A percentile compares a stretch with the other conserved stretches of the same genome.
Conservation (phyloP, 2,329 filamentous ascomycete genomes). For the Colletotrichum cordylinicola region DNA sequence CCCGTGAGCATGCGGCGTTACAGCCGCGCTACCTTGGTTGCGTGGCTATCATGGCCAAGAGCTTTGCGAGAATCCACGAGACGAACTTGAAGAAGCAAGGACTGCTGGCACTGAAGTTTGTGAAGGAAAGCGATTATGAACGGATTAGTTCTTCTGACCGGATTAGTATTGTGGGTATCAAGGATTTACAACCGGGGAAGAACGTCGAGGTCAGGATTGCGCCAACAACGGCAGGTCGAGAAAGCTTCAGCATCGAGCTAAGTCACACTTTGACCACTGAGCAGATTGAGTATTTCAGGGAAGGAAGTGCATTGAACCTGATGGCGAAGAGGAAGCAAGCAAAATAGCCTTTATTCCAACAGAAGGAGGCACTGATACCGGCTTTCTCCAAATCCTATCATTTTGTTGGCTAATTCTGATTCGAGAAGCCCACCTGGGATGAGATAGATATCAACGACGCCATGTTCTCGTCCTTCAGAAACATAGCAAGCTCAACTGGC, state of each 20-base stretch:
- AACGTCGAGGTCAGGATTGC: background rate
- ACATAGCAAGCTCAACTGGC: too few relatives aligned
- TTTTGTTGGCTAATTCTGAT: too few relatives aligned
- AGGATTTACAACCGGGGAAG: background rate
- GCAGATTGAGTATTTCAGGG: background rate
- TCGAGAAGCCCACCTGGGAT: too few relatives aligned
- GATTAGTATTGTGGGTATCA: background rate
- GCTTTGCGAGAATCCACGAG: conserved; percentile 89
- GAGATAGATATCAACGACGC: too few relatives aligned
- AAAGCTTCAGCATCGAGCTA: background rate
- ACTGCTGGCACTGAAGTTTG: conserved; percentile 62
- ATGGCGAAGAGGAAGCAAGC: background rate
- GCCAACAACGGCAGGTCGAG: background rate
- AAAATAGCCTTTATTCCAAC: background rate
- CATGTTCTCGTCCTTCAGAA: too few relatives aligned
- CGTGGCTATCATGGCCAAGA: conserved; percentile 80
- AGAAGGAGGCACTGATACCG: too few relatives aligned
- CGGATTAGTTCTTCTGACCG: background rate
- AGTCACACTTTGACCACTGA: background rate
- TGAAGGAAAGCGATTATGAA: background rate
- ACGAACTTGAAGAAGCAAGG: conserved; percentile 90
- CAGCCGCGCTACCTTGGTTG: conserved; percentile 85
- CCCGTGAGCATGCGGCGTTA: conserved; percentile 84
- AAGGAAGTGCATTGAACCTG: background rate
- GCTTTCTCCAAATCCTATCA: too few relatives aligned